Evolutionary conservation across 164 flowering plant genomes (phyloP).

Genomic region (Warburgia ugandensis): DNA sequence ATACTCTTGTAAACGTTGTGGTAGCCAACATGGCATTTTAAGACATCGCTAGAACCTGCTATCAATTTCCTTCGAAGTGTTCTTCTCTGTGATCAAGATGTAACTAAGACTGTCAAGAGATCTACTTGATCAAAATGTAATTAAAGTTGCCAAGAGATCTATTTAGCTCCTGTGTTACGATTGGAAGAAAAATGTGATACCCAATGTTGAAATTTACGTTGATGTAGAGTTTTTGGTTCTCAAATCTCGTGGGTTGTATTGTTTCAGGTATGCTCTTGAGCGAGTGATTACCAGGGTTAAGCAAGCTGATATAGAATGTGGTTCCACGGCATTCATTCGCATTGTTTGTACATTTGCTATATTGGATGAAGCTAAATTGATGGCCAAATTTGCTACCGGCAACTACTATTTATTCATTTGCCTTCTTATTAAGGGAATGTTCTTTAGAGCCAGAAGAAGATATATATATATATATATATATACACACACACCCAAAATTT

Average conservation of each 20-base stretch:
- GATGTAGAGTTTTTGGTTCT: too few relatives aligned
- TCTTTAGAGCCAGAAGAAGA: constrained; percentile 13
- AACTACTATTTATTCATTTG: constrained; percentile 6
- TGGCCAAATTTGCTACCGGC: constrained; percentile 1
- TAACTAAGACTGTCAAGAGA: constrained; percentile 3
- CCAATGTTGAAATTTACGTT: too few relatives aligned
- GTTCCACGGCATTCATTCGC: constrained; percentile 3
- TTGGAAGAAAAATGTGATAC: too few relatives aligned
- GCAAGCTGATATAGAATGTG: constrained; percentile 2
- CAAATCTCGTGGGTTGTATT: too few relatives aligned
- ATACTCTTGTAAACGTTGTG: background rate
- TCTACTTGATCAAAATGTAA: too few relatives aligned
- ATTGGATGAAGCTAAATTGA: background rate
- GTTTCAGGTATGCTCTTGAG: background rate
- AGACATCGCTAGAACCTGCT: background rate
- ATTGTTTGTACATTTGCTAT: background rate
- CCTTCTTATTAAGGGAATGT: too few relatives aligned
- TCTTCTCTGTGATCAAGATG: background rate
- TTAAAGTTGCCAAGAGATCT: too few relatives aligned
- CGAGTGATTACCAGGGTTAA: background rate
- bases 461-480: constrained; percentile 1
- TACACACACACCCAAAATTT: background rate
- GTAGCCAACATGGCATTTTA: background rate
- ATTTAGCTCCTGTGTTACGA: too few relatives aligned
- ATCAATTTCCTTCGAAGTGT: background rate